Conservation (phyloP, 1,284 basidiomycete genomes). For the Ganoderma lucidum region DNA sequence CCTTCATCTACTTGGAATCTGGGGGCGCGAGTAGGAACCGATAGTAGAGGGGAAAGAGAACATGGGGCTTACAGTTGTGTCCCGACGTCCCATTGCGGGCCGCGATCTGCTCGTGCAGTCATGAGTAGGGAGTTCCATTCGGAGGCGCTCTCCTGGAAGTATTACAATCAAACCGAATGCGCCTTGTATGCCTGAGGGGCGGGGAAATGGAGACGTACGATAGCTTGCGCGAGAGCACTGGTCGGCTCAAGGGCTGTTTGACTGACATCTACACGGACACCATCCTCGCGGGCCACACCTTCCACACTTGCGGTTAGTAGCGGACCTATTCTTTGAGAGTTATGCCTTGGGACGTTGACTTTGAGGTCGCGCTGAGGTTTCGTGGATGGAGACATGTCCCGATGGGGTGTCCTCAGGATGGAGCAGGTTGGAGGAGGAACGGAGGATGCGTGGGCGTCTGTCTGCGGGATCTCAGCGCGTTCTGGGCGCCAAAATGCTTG, state of each 20-base stretch:
- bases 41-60: not conserved
- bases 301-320: constrained; percentile 68
- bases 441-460: not conserved
- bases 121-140: constrained; percentile 85
- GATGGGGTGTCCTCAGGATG: not conserved
- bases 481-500: constrained; percentile 15
- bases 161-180: constrained; percentile 10
- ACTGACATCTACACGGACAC: constrained; percentile 60
- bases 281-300: constrained; percentile 56
- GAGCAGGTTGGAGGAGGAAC: too few species aligned
- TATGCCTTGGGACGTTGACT: constrained; percentile 76
- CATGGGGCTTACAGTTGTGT: constrained; percentile 72
- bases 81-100: constrained; percentile 86
- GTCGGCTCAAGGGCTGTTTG: constrained; percentile 68
- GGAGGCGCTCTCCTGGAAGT: constrained; percentile 73
- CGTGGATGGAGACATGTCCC: constrained; percentile 63
- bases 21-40: not conserved
- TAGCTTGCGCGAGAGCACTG: constrained; percentile 59
- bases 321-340: constrained; percentile 72
- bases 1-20: constrained; percentile 66
- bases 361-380: constrained; percentile 57
- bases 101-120: constrained; percentile 79
- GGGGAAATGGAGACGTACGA: constrained; percentile 52
- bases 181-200: constrained; percentile 1
- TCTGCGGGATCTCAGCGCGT: not conserved